Percentiles rank a stretch among this genome's conserved stretches.
phyloP scores from a whole-genome alignment of 805 yeast genomes.

The Saccharomycopsis oosterbeekiorum region DNA sequence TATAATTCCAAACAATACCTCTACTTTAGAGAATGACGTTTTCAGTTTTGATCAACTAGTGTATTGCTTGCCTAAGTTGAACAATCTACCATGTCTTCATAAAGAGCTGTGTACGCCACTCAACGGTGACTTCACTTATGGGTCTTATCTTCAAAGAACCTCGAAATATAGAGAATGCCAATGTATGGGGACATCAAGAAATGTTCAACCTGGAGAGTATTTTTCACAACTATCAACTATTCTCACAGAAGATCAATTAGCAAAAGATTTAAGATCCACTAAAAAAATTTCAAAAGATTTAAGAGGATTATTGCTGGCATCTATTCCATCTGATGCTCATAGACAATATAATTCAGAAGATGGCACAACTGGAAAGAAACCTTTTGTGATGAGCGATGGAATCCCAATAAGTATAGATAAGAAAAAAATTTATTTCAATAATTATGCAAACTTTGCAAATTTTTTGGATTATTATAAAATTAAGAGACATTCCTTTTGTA shows the following conservation, averaged over 20 bases:
- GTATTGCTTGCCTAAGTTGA: background rate
- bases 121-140: background rate
- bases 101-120: background rate
- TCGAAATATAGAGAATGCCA: background rate
- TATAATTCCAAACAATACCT: background rate
- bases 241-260: background rate
- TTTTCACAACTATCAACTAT: background rate
- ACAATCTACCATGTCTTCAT: conserved; percentile 4
- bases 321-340: background rate
- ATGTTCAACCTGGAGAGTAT: background rate
- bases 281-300: background rate
- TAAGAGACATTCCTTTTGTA: conserved; percentile 9
- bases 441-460: conserved; percentile 6
- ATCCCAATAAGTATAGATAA: background rate
- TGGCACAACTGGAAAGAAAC: background rate
- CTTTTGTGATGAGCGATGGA: background rate
- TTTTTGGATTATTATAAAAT: conserved; percentile 5
- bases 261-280: background rate
- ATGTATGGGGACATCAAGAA: background rate
- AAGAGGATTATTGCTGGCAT: background rate
- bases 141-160: background rate
- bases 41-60: background rate
- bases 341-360: background rate
- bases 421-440: conserved; percentile 1
- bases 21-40: background rate